A percentile compares a stretch with the other conserved stretches of the same genome.
phyloP scores from a whole-genome alignment of 345 rosid genomes.

The Acer campestre region DNA sequence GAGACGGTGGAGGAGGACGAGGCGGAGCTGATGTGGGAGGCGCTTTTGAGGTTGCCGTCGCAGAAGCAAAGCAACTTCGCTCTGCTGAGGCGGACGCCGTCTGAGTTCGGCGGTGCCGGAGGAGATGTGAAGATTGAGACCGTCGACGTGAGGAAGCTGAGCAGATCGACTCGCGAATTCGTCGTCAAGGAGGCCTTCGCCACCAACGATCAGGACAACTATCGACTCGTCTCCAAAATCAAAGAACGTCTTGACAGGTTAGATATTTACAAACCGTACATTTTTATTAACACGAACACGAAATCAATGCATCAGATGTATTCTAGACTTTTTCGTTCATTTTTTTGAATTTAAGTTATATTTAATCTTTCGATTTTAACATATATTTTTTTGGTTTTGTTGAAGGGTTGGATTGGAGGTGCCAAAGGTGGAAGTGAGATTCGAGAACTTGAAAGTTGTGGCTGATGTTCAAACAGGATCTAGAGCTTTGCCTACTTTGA shows the following conservation, averaged over 20 bases:
- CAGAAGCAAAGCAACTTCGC: conserved; percentile 51
- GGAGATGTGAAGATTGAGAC: conserved; percentile 39
- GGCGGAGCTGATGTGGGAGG: conserved; percentile 74
- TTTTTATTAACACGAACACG: too few relatives aligned
- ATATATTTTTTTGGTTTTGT: not conserved
- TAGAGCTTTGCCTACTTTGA: conserved; percentile 86
- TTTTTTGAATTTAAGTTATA: too few relatives aligned
- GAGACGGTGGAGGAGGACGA: conserved; percentile 67
- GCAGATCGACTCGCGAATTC: conserved; percentile 60
- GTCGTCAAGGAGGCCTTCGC: conserved; percentile 79
- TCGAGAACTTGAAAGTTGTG: conserved; percentile 57
- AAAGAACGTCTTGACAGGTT: conserved; percentile 78
- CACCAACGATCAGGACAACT: conserved; percentile 80
- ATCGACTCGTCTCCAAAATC: conserved; percentile 60
- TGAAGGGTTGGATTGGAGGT: conserved; percentile 73
- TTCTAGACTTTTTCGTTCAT: too few relatives aligned
- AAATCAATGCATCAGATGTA: too few relatives aligned
- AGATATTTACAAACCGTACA: too few relatives aligned
- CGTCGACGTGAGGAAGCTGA: conserved; percentile 69
- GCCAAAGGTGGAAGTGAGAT: conserved; percentile 77
- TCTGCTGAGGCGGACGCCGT: conserved; percentile 40
- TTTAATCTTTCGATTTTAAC: not conserved
- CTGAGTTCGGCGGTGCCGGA: conserved; percentile 21
- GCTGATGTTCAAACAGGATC: conserved; percentile 68
- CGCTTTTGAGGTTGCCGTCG: conserved; percentile 69